A percentile compares a stretch with the other conserved stretches of the same genome.
phyloP scores from a whole-genome alignment of 2,329 filamentous ascomycete genomes.

The Escovopsis sp. region DNA sequence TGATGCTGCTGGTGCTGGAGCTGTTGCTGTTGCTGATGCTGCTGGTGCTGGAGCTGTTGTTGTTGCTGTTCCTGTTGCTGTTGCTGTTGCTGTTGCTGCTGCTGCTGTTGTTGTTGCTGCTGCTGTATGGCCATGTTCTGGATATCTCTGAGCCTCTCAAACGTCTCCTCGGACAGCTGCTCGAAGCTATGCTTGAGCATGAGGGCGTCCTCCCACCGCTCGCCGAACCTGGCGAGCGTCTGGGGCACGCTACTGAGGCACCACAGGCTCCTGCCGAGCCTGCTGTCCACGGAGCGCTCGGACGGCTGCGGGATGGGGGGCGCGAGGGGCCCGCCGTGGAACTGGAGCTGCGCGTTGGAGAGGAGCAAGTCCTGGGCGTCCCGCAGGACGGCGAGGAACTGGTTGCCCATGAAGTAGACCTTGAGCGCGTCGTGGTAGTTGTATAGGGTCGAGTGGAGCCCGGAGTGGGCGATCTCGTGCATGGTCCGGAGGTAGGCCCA shows the following conservation, averaged over 20 bases:
- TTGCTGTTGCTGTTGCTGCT: slow-evolving; percentile 17
- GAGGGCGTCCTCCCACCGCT: slow-evolving; percentile 43
- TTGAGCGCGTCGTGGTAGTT: slow-evolving; percentile 81
- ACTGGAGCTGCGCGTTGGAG: slow-evolving; percentile 30
- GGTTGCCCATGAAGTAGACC: slow-evolving; percentile 59
- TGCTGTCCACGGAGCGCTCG: slow-evolving; percentile 39
- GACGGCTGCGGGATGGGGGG: slow-evolving; percentile 26
- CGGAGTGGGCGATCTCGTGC: slow-evolving; percentile 47
- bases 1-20: slow-evolving; percentile 18
- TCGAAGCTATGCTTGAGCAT: slow-evolving; percentile 41
- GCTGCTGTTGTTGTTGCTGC: slow-evolving; percentile 9
- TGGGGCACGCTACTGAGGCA: slow-evolving; percentile 40
- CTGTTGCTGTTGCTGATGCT: slow-evolving; percentile 18
- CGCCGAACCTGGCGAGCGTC: slow-evolving; percentile 40
- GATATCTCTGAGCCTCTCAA: slow-evolving; percentile 27
- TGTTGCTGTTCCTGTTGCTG: slow-evolving; percentile 23
- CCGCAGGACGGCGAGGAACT: slow-evolving; percentile 46
- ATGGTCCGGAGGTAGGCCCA: slow-evolving; percentile 70
- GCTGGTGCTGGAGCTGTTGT: slow-evolving; percentile 22
- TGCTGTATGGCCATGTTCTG: slow-evolving; percentile 18
- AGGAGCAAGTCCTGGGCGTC: slow-evolving; percentile 43
- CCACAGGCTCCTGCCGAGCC: slow-evolving; percentile 38
- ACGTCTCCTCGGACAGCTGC: slow-evolving; percentile 28
- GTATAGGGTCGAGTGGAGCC: slow-evolving; percentile 50
- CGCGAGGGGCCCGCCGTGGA: slow-evolving; percentile 14